phyloP scores from a whole-genome alignment of 768 basidiomycete genomes.

The Trametes villosa region DNA sequence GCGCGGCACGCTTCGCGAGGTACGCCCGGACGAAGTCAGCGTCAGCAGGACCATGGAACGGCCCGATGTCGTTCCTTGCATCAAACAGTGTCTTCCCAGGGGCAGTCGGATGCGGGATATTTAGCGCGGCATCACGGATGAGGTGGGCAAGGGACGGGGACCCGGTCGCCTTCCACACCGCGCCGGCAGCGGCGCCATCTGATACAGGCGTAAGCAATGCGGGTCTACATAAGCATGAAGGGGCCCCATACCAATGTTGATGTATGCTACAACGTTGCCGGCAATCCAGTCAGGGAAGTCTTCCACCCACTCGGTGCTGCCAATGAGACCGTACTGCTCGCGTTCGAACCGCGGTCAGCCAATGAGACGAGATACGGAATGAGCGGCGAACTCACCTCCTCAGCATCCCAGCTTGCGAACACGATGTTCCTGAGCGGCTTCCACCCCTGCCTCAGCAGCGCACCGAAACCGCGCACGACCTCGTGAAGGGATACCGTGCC shows the following conservation, averaged over 20 bases:
- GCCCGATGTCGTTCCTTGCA: constrained; percentile 62
- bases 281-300: constrained; percentile 86
- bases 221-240: too few relatives aligned
- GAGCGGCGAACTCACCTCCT: constrained; percentile 48
- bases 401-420: constrained; percentile 82
- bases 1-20: constrained; percentile 37
- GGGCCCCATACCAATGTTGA: constrained; percentile 60
- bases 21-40: constrained; percentile 46
- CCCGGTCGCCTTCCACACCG: constrained; percentile 49
- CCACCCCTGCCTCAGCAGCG: constrained; percentile 76
- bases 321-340: constrained; percentile 71
- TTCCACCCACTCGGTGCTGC: constrained; percentile 93
- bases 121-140: constrained; percentile 64
- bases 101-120: constrained; percentile 73
- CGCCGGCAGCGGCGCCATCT: constrained; percentile 10
- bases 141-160: constrained; percentile 86
- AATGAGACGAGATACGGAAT: too few relatives aligned
- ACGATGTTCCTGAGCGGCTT: constrained; percentile 79
- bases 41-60: constrained; percentile 48
- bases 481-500: constrained; percentile 83
- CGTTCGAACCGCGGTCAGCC: neutral
- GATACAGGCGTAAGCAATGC: neutral
- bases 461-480: constrained; percentile 74
- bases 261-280: constrained; percentile 79
- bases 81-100: constrained; percentile 78